These are phyloP conservation scores for Wickerhamomyces sp. DNA, from an alignment of 1,139 yeast species.

Conservation along the genomic window DNA sequence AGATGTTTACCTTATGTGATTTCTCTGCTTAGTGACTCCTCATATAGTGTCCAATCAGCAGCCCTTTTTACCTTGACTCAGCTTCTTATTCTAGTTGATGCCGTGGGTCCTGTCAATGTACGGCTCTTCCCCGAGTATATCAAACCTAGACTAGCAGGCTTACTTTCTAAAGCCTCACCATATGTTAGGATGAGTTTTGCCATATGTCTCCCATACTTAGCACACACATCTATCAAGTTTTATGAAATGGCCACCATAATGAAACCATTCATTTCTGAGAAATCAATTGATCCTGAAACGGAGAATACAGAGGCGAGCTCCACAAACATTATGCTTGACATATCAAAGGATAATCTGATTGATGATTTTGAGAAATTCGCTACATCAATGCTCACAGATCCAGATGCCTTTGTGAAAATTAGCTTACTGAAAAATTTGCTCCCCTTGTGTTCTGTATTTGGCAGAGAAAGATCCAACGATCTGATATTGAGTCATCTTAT, in stretches of 20 bases:
- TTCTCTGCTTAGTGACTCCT: conserved; percentile 47
- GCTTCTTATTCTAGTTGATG: conserved; percentile 58
- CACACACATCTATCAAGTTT: conserved; percentile 58
- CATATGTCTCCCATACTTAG: conserved; percentile 63
- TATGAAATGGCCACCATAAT: conserved; percentile 61
- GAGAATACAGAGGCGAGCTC: conserved; percentile 29
- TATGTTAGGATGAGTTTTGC: conserved; percentile 69
- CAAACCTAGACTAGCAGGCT: conserved; percentile 58
- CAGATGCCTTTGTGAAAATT: conserved; percentile 59
- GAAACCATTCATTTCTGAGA: conserved; percentile 37
- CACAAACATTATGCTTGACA: conserved; percentile 31
- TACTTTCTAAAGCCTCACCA: conserved; percentile 36
- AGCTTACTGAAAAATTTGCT: conserved; percentile 64
- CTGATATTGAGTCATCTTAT: conserved; percentile 84
- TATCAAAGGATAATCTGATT: conserved; percentile 29
- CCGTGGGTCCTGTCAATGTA: conserved; percentile 70
- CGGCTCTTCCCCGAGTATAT: conserved; percentile 77
- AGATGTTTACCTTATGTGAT: conserved; percentile 79
- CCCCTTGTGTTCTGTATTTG: conserved; percentile 78
- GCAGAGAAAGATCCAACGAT: conserved; percentile 84
- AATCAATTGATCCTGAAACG: conserved; percentile 36
- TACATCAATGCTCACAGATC: conserved; percentile 64
- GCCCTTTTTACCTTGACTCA: conserved; percentile 60
- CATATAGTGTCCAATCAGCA: conserved; percentile 54
- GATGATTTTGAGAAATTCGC: conserved; percentile 60